Evolutionary conservation across 805 yeast species (phyloP), one percentile per base, ranked within the genome.

Genomic region (Tetrapisispora pingtungensis): DNA sequence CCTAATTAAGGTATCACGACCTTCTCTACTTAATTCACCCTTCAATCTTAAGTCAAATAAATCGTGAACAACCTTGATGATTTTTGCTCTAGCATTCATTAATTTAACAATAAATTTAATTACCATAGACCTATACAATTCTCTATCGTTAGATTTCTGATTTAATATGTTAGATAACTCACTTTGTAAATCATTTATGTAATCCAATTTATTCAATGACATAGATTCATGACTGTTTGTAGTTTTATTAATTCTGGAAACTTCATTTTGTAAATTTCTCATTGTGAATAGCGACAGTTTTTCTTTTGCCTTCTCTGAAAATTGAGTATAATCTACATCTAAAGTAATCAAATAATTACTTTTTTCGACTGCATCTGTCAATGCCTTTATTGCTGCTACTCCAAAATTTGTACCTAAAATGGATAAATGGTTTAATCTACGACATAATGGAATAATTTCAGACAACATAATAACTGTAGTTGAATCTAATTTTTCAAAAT

Each of bases 1-100:
- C 49, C 89, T 70, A 17, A 87, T 73, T 36, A 86, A 65, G 1
- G 87, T 72, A 61, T 87, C 95, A 58, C 84, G 84, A 18, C 94
- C 95, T 49, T 82, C 87, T 3, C 77, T 56, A 43, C 70, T 78
- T 49, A 86, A 67, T 48, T 73, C 68, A 20, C 74, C 75, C 36
- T 73, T 70, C 15, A 73, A 58, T 57, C 84, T 80, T 40, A 81
- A 62, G 35, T 69, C 70, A 56, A 81, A 74, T 44, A 87, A 64
- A 46, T 80, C 83, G 31, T 72, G 71, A 39, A 78, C 73, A 2
- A 79, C 68, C 28, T 69, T 68, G 33, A 70, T 72, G 27, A 80
- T 65, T 36, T 66, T 62, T 0, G 53, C 49, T 43, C 74, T 67
- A 7, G 73, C 56, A 10, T 55, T 50, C 3, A 52, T 41, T 0